These are phyloP conservation scores for Exophiala mesophila DNA, from an alignment of 2,329 filamentous ascomycete species.

Conservation along the genomic window DNA sequence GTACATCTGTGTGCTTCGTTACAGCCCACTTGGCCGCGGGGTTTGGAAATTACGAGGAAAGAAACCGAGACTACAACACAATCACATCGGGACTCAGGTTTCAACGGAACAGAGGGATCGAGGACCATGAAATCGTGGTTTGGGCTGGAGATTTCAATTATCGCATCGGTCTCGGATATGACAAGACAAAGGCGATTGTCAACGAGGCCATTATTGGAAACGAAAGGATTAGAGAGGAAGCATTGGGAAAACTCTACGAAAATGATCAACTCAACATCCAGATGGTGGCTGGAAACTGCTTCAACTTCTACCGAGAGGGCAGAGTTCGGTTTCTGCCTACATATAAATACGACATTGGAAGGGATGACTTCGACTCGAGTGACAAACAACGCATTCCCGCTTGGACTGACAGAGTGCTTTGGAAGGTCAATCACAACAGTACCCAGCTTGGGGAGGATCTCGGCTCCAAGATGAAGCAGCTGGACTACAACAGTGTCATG, in stretches of 20 bases:
- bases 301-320: conserved; percentile 87
- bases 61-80: conserved; percentile 87
- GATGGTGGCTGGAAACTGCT: conserved; percentile 88
- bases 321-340: conserved; percentile 85
- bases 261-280: conserved; percentile 71
- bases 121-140: conserved; percentile 84
- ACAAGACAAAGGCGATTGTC: conserved; percentile 70
- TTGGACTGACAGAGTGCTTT: conserved; percentile 91
- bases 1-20: conserved; percentile 88
- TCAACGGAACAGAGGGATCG: conserved; percentile 83
- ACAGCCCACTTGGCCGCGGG: conserved; percentile 95
- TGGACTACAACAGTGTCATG: conserved; percentile 77
- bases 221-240: conserved; percentile 70
- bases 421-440: conserved; percentile 47
- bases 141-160: conserved; percentile 99
- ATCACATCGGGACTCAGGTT: conserved; percentile 85
- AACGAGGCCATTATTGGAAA: conserved; percentile 67
- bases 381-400: conserved; percentile 89
- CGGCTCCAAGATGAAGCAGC: conserved; percentile 74
- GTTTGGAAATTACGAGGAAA: conserved; percentile 93
- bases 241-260: conserved; percentile 27
- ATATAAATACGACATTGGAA: conserved; percentile 90
- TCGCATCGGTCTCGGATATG: conserved; percentile 77
- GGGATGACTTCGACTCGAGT: conserved; percentile 87
- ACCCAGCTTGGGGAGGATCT: conserved; percentile 18